Evolutionary conservation across 2,329 filamentous ascomycete species (phyloP), one percentile per base, ranked within the genome.

Genomic region (Arthroderma sp.): DNA sequence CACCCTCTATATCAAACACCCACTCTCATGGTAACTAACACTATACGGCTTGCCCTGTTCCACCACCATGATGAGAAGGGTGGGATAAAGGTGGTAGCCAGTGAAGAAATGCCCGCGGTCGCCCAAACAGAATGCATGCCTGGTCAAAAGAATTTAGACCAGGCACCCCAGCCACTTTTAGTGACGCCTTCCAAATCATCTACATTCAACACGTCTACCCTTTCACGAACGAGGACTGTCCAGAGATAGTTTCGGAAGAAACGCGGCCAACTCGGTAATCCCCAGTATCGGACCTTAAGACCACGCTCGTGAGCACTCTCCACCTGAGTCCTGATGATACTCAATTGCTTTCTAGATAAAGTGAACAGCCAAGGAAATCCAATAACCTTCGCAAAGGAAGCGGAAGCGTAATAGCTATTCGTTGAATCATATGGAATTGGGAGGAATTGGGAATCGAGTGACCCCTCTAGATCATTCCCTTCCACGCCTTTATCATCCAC

Each of bases 321-420:
- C 36, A 78, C 69, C 53, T 78, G 75, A 4, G 62, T 61, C 29
- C 73, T 62, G 47, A 79, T 63, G 8, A 60, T 55, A 0, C 65
- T 52, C 40, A 72, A 56, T 50, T 78, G 74, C 3, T 51, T 45
- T 1, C 57, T 45, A 0, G 66, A 68, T 10, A 77, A 60, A 4
- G 59, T 64, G 28, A 73, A 70, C 29, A 64, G 62, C 71, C 72
- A 75, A 5, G 67, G 61, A 42, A 57, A 60, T 1, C 70, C 74
- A 30, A 78, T 63, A 5, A 68, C 58, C 5, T 59, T 55, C 8
- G 58, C 62, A 55, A 78, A 77, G 4, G 70, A 71, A 6, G 70
- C 67, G 4, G 69, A 73, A 10, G 75, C 75, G 56, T 77, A 78
- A 61, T 72, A 76, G 27, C 72, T 75, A 52, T 76, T 78, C 9